Evolutionary conservation across 192 early-diverging fungal species (phyloP).

Genomic region (Linnemannia zychae): DNA sequence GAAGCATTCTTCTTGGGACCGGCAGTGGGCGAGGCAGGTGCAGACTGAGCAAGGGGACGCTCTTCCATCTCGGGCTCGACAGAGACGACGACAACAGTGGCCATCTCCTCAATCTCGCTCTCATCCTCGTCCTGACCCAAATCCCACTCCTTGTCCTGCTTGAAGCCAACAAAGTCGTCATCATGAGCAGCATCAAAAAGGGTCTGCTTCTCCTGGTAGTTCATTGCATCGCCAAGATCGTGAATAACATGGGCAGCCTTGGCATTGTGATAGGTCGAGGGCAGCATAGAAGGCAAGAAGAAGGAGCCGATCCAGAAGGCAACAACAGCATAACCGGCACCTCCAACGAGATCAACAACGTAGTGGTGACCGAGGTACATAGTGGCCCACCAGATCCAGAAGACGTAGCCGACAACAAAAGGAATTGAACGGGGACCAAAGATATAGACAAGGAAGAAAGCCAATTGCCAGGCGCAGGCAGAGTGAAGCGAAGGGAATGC

Average conservation of each 20-base stretch:
- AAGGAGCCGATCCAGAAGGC: constrained; percentile 65
- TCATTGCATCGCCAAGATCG: constrained; percentile 51
- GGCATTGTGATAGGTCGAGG: constrained; percentile 52
- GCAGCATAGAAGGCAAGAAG: constrained; percentile 61
- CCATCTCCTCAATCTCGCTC: constrained; percentile 24
- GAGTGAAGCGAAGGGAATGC: constrained; percentile 83
- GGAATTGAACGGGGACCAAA: constrained; percentile 61
- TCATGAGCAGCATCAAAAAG: constrained; percentile 42
- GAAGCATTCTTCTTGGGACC: constrained; percentile 23
- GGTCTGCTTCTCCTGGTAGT: constrained; percentile 45
- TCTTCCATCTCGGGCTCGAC: constrained; percentile 39
- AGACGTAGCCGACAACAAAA: constrained; percentile 65
- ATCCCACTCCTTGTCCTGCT: constrained; percentile 24
- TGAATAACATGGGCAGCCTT: constrained; percentile 52
- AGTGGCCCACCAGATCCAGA: constrained; percentile 86
- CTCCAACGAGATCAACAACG: constrained; percentile 78
- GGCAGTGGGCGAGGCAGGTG: constrained; percentile 35
- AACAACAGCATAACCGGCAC: constrained; percentile 72
- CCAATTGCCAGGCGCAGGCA: constrained; percentile 74
- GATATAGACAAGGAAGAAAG: constrained; percentile 68
- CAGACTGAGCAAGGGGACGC: constrained; percentile 18
- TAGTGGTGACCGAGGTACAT: constrained; percentile 85
- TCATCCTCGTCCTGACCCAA: constrained; percentile 24
- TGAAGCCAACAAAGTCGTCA: constrained; percentile 49
- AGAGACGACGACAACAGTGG: constrained; percentile 31